Evolutionary conservation across 83 land plant species (phyloP).

Genomic region (Isoetes engelmannii): DNA sequence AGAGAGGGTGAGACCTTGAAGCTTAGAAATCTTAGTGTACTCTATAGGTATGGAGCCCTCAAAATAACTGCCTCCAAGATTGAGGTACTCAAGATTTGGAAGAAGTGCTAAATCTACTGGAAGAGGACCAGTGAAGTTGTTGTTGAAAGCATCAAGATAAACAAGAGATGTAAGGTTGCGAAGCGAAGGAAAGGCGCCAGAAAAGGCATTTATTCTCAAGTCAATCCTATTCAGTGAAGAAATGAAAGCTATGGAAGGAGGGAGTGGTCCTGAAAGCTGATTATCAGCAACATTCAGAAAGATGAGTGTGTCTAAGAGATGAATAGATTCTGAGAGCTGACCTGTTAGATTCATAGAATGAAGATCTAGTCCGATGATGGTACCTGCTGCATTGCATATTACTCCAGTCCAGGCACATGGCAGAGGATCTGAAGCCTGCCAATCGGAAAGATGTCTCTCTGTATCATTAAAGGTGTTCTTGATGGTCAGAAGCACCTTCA

Average conservation of each 20-base stretch:
- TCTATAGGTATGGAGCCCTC: slow-evolving; percentile 48
- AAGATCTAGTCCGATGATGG: slow-evolving; percentile 40
- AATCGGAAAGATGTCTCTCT: neutral
- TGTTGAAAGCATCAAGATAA: slow-evolving; percentile 56
- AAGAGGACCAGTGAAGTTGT: slow-evolving; percentile 60
- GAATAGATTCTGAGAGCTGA: slow-evolving; percentile 27
- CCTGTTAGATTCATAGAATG: slow-evolving; percentile 28
- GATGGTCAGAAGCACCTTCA: too few species aligned
- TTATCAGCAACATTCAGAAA: slow-evolving; percentile 38
- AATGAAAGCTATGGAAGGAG: slow-evolving; percentile 7
- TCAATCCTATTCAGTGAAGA: neutral
- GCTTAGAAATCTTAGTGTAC: slow-evolving; percentile 34
- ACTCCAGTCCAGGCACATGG: slow-evolving; percentile 61
- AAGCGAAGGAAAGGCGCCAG: slow-evolving; percentile 10
- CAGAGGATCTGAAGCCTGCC: slow-evolving; percentile 12
- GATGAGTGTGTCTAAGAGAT: slow-evolving; percentile 30
- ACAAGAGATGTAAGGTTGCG: slow-evolving; percentile 34
- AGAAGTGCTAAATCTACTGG: slow-evolving; percentile 36
- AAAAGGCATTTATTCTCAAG: neutral
- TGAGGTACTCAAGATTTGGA: slow-evolving; percentile 36
- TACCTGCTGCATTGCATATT: slow-evolving; percentile 31
- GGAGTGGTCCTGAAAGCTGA: slow-evolving; percentile 40
- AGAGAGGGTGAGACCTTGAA: slow-evolving; percentile 44
- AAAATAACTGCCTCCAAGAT: slow-evolving; percentile 69
- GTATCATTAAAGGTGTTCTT: too few species aligned